Evolutionary conservation across 1,139 yeast species (phyloP), one percentile per base, ranked within the genome.

Genomic region (Wickerhamomyces sp.): DNA sequence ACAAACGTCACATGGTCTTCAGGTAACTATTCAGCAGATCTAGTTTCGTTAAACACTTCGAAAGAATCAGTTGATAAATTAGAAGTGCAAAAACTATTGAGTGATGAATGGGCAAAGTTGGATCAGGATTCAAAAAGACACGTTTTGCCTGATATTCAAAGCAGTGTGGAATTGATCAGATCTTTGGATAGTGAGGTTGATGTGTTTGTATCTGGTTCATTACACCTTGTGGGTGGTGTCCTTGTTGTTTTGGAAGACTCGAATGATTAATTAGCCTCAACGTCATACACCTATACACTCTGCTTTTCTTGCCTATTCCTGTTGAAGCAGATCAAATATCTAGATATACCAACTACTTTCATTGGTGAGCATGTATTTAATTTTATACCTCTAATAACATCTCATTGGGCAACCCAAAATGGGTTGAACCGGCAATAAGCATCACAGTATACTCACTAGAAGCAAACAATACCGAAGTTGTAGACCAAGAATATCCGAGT

Each of bases 211-310:
- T 85, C 95, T 42, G 99, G 99, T 2, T 89, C 97, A 17, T 66
- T 93, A 44, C 96, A 89, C 58, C 66, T 93, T 37, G 95, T 91
- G 10, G 98, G 99, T 15, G 98, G 98, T 0, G 73, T 91, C 40
- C 64, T 91, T 33, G 91, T 88, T 3, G 96, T 89, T 6, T 65
- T 86, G 33, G 95, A 86, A 45, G 61, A 55, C 6, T n/a, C n/a
- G n/a, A n/a, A n/a, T n/a, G n/a, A n/a, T n/a, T n/a, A n/a, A n/a
- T n/a, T n/a, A n/a, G n/a, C n/a, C n/a, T n/a, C n/a, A n/a, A n/a
- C n/a, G n/a, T n/a, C n/a, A n/a, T n/a, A n/a, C n/a, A n/a, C n/a
- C n/a, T n/a, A n/a, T n/a, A n/a, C n/a, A n/a, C n/a, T n/a, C n/a
- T n/a, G n/a, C n/a, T n/a, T n/a, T n/a, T n/a, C n/a, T n/a, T n/a